phyloP scores from a whole-genome alignment of 768 basidiomycete species.

The Sporobolomyces pararoseus region DNA sequence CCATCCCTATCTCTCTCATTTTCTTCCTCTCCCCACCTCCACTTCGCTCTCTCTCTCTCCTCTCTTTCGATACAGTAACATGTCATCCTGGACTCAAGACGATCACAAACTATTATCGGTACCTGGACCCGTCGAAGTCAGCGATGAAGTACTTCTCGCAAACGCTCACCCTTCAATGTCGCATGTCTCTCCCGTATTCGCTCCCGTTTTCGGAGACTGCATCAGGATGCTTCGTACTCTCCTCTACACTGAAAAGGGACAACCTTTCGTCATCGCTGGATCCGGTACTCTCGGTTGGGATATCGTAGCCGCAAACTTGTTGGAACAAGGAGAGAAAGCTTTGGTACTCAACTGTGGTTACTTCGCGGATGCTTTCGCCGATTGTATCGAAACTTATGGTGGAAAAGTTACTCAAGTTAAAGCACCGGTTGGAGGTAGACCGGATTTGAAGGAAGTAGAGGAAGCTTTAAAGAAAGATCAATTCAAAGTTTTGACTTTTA shows the following conservation, averaged over 20 bases:
- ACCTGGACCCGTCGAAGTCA: slow-evolving; percentile 43
- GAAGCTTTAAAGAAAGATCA: slow-evolving; percentile 68
- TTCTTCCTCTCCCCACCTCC: too few relatives aligned
- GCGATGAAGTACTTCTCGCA: slow-evolving; percentile 38
- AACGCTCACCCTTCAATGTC: slow-evolving; percentile 83
- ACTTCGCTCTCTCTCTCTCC: background rate
- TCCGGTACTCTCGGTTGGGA: slow-evolving; percentile 87
- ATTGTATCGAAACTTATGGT: slow-evolving; percentile 71
- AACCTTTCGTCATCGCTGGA: slow-evolving; percentile 90
- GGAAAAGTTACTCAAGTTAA: slow-evolving; percentile 78
- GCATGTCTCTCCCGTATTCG: slow-evolving; percentile 71
- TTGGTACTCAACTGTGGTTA: slow-evolving; percentile 87
- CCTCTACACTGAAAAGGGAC: slow-evolving; percentile 69
- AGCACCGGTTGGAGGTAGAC: slow-evolving; percentile 75
- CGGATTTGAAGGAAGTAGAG: slow-evolving; percentile 61
- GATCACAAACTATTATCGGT: slow-evolving; percentile 44
- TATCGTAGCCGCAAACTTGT: slow-evolving; percentile 81
- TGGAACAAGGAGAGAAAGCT: slow-evolving; percentile 68
- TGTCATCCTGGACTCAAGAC: slow-evolving; percentile 29
- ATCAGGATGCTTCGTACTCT: slow-evolving; percentile 58
- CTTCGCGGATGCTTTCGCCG: slow-evolving; percentile 74
- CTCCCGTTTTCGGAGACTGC: slow-evolving; percentile 80
- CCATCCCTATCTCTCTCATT: too few relatives aligned
- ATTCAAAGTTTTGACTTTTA: slow-evolving; percentile 86
- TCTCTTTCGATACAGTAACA: background rate